Conservation (phyloP, 2,329 filamentous ascomycete species). For the Penicillium griseofulvum region DNA sequence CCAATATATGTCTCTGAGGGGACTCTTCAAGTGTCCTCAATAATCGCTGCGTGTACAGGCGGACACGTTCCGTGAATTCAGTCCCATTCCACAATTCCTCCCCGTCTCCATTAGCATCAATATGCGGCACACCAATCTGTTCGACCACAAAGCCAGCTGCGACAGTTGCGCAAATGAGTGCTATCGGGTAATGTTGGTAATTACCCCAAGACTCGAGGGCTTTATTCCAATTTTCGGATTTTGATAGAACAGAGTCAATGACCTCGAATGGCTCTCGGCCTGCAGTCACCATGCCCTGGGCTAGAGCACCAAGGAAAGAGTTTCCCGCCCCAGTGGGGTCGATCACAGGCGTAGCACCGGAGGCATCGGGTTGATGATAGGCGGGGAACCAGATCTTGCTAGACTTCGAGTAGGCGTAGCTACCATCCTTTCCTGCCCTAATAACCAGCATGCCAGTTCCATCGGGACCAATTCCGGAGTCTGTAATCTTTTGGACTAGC, state of each 20-base stretch:
- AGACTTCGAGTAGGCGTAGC: conserved; percentile 47
- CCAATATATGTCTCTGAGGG: conserved; percentile 37
- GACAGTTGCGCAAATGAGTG: conserved; percentile 73
- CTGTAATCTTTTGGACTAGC: conserved; percentile 38
- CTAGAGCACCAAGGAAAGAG: conserved; percentile 69
- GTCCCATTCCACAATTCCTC: conserved; percentile 46
- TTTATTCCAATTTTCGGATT: conserved; percentile 54
- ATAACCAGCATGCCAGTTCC: conserved; percentile 46
- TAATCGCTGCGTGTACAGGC: conserved; percentile 45
- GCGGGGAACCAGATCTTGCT: conserved; percentile 69
- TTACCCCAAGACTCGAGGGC: conserved; percentile 48
- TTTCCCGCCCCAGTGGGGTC: conserved; percentile 96
- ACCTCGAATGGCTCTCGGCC: conserved; percentile 31
- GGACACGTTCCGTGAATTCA: conserved; percentile 45
- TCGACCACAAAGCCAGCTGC: conserved; percentile 92
- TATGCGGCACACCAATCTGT: conserved; percentile 76
- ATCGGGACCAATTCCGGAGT: conserved; percentile 37
- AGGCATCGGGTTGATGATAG: conserved; percentile 55
- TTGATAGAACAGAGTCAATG: conserved; percentile 41
- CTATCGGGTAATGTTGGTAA: conserved; percentile 55
- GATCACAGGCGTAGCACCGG: conserved; percentile 55
- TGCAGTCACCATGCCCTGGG: conserved; percentile 53
- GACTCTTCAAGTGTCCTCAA: conserved; percentile 40
- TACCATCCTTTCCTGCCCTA: conserved; percentile 62
- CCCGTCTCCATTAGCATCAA: conserved; percentile 31